phyloP scores from a whole-genome alignment of 2,329 filamentous ascomycete genomes.

The Alternaria triticina region DNA sequence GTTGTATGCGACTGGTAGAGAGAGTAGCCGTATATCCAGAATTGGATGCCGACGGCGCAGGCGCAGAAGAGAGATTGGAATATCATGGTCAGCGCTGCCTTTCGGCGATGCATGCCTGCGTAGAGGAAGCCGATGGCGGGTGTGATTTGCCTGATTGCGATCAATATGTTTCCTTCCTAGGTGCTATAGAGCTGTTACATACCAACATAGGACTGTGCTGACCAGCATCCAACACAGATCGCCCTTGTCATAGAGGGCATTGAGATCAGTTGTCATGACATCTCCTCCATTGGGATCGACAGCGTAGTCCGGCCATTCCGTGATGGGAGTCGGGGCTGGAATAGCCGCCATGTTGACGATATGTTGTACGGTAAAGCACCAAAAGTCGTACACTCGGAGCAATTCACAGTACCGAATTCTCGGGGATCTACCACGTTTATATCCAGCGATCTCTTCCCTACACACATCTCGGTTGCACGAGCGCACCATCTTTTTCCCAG shows the following conservation, averaged over 20 bases:
- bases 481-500: neutral
- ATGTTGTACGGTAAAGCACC: neutral
- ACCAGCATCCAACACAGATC: conserved; percentile 54
- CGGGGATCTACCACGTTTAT: neutral
- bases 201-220: conserved; percentile 41
- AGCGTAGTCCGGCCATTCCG: conserved; percentile 54
- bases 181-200: neutral
- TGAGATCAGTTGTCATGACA: conserved; percentile 54
- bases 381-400: neutral
- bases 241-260: conserved; percentile 56
- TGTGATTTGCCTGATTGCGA: conserved; percentile 36
- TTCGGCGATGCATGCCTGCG: conserved; percentile 42
- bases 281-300: conserved; percentile 52
- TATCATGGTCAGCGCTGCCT: conserved; percentile 53
- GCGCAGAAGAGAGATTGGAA: conserved; percentile 58
- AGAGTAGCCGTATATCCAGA: conserved; percentile 57
- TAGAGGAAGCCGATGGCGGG: conserved; percentile 45
- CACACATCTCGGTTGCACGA: conserved; percentile 10
- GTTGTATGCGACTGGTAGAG: conserved; percentile 49
- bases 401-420: neutral
- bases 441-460: conserved; percentile 5
- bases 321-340: conserved; percentile 40
- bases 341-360: conserved; percentile 29
- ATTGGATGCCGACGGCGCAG: conserved; percentile 55
- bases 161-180: neutral